A percentile compares a stretch with the other conserved stretches of the same genome.
Conservation (phyloP, 345 rosid species). For the Acer campestre region DNA sequence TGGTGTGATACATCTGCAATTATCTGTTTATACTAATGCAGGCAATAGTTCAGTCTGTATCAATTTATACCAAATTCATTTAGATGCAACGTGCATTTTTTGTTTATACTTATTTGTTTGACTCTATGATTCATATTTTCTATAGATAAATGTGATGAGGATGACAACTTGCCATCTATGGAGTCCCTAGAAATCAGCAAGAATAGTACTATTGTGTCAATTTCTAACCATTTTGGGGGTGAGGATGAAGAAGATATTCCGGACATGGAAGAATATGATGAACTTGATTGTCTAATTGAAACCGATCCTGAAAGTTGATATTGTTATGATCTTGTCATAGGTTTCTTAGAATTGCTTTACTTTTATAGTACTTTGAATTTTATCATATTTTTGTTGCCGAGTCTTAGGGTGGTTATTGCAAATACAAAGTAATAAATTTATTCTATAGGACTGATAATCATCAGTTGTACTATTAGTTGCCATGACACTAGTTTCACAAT, state of each 20-base stretch:
- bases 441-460: too few species aligned
- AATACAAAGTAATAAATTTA: too few species aligned
- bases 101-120: constrained; percentile 1
- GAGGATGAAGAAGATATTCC: constrained; percentile 94
- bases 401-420: too few species aligned
- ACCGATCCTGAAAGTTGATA: constrained; percentile 62
- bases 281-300: constrained; percentile 67
- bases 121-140: not conserved
- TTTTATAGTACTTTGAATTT: too few species aligned
- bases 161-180: constrained; percentile 89
- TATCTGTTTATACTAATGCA: not conserved
- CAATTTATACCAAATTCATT: not conserved
- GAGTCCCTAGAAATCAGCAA: constrained; percentile 68
- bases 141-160: constrained; percentile 67
- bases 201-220: constrained; percentile 55
- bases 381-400: too few species aligned
- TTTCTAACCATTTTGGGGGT: constrained; percentile 78
- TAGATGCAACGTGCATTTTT: not conserved
- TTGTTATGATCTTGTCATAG: not conserved
- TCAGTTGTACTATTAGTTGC: too few species aligned
- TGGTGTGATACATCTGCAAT: not conserved
- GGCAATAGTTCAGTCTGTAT: not conserved
- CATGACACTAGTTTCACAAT: too few species aligned
- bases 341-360: not conserved
- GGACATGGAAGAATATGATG: constrained; percentile 88